phyloP scores from a whole-genome alignment of 495 filamentous ascomycete genomes.

The Letharia columbiana region DNA sequence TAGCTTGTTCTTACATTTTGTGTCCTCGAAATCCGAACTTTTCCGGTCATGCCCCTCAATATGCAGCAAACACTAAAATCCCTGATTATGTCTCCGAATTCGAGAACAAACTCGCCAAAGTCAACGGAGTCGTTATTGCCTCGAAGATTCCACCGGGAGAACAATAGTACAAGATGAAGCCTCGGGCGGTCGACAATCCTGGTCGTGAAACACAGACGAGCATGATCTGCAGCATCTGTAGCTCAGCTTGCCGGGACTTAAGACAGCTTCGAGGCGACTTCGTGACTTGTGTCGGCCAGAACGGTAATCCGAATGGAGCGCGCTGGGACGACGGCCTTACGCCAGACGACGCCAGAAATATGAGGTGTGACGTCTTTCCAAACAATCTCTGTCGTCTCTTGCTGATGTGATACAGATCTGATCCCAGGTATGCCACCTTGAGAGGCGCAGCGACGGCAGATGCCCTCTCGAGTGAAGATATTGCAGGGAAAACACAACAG shows the following conservation, averaged over 20 bases:
- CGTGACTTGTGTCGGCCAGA: not conserved
- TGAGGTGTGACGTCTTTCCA: not conserved
- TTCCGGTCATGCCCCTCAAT: not conserved
- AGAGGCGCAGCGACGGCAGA: not conserved
- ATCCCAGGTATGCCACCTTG: not conserved
- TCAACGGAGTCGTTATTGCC: not conserved
- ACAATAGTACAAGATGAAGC: not conserved
- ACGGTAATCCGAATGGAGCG: not conserved
- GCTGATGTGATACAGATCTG: not conserved
- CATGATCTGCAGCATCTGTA: not conserved
- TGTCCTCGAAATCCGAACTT: not conserved
- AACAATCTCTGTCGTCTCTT: not conserved
- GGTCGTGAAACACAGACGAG: not conserved
- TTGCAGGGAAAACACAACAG: not conserved
- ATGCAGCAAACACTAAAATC: not conserved
- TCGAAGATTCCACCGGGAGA: not conserved
- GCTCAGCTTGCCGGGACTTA: not conserved
- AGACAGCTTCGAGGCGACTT: not conserved
- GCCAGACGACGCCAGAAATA: not conserved
- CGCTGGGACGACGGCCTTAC: not conserved
- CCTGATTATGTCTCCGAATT: not conserved
- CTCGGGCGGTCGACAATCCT: not conserved
- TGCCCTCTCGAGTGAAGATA: not conserved
- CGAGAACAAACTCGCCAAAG: not conserved
- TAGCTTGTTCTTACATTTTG: not conserved